These are phyloP conservation scores for Mycena floridula DNA, from an alignment of 768 basidiomycete genomes.

Conservation along the genomic window DNA sequence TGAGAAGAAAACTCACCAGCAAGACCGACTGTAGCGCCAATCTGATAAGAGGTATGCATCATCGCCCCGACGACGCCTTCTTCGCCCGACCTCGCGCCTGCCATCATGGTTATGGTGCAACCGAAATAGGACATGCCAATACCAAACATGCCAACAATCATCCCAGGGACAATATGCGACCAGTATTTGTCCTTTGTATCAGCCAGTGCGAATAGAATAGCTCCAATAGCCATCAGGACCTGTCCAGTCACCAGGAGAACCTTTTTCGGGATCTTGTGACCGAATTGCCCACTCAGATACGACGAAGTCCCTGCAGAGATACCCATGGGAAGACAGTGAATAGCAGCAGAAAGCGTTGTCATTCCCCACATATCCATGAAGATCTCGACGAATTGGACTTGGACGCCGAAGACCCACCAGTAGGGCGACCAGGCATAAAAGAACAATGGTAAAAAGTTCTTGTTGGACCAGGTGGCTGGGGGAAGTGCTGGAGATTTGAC, in stretches of 20 bases:
- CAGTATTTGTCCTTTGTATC: background rate
- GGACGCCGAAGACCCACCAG: too few species aligned
- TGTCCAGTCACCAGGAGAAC: too few species aligned
- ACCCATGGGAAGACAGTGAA: too few species aligned
- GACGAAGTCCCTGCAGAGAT: background rate
- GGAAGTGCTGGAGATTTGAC: too few species aligned
- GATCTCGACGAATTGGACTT: background rate
- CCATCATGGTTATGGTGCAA: constrained; percentile 16
- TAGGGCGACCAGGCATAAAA: too few species aligned
- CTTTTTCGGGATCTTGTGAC: background rate
- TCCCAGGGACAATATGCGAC: background rate
- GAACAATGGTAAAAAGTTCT: too few species aligned
- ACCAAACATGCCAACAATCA: background rate
- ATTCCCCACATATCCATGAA: constrained; percentile 1
- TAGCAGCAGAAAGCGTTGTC: background rate
- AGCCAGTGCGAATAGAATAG: too few species aligned
- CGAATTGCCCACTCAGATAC: background rate
- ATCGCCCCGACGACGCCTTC: too few species aligned
- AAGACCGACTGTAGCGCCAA: too few species aligned
- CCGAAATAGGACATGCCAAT: background rate
- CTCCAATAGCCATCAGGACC: too few species aligned
- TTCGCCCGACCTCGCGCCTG: constrained; percentile 3
- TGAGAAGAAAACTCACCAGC: too few species aligned
- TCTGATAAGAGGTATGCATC: constrained; percentile 10
- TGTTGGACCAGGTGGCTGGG: too few species aligned